phyloP scores from a whole-genome alignment of 2,329 filamentous ascomycete species.

The Scytalidium sp. region DNA sequence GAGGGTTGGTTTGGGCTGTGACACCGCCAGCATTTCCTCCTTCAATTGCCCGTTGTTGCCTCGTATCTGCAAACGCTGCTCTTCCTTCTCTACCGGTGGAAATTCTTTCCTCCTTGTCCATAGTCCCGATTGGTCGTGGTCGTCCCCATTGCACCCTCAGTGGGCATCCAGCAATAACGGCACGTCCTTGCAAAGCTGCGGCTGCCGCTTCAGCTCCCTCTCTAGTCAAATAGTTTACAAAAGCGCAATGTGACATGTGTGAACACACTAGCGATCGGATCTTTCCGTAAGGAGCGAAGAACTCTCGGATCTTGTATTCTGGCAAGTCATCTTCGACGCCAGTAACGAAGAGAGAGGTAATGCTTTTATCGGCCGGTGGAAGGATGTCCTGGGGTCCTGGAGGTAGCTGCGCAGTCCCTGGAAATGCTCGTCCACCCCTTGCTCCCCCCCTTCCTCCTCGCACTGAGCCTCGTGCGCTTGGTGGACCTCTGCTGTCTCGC shows the following conservation, averaged over 20 bases:
- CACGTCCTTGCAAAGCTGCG: conserved; percentile 78
- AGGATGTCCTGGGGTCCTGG: conserved; percentile 81
- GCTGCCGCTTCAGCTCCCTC: conserved; percentile 85
- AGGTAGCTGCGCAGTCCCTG: conserved; percentile 69
- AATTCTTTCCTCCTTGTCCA: conserved; percentile 82
- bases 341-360: conserved; percentile 92
- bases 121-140: conserved; percentile 85
- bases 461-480: conserved; percentile 31
- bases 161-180: conserved; percentile 87
- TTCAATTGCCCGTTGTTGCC: conserved; percentile 32
- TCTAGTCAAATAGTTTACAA: conserved; percentile 88
- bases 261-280: conserved; percentile 93
- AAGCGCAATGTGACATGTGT: conserved; percentile 95
- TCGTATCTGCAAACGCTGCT: conserved; percentile 49
- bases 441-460: conserved; percentile 36
- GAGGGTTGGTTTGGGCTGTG: conserved; percentile 15
- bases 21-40: conserved; percentile 22
- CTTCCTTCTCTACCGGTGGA: conserved; percentile 79
- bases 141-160: conserved; percentile 88
- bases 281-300: conserved; percentile 86
- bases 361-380: conserved; percentile 78
- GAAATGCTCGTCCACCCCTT: conserved; percentile 54
- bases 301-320: conserved; percentile 85
- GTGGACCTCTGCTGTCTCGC: conserved; percentile 56
- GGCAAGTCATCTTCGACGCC: conserved; percentile 95